Evolutionary conservation across 441 rosid species (phyloP).

Genomic region (Gossypium gossypioides): DNA sequence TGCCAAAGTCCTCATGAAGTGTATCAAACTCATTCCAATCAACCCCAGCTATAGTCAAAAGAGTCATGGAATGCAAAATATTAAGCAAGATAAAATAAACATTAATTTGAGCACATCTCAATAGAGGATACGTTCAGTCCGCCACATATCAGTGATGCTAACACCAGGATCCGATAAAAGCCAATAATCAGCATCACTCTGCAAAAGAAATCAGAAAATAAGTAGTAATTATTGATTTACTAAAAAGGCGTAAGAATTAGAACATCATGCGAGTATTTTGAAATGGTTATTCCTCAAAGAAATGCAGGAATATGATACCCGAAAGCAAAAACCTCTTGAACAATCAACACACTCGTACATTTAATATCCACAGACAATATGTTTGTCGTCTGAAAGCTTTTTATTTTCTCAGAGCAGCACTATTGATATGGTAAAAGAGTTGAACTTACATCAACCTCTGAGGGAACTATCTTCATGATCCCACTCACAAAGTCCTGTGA

Average conservation of each 20-base stretch:
- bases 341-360: neutral
- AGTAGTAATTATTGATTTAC: neutral
- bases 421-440: neutral
- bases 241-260: neutral
- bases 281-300: neutral
- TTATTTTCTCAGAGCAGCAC: neutral
- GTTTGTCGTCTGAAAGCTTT: neutral
- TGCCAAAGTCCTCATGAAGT: conserved; percentile 36
- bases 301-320: neutral
- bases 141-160: conserved; percentile 91
- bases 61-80: conserved; percentile 33
- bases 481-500: conserved; percentile 80
- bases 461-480: conserved; percentile 87
- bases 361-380: neutral
- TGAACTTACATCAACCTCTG: conserved; percentile 77
- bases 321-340: neutral
- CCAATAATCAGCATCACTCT: conserved; percentile 94
- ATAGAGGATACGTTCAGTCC: conserved; percentile 80
- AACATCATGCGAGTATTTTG: neutral
- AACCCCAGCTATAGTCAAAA: conserved; percentile 31
- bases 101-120: conserved; percentile 42
- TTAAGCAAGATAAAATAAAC: neutral
- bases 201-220: conserved; percentile 21
- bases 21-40: conserved; percentile 56
- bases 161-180: conserved; percentile 84